Base-by-base conservation (phyloP, 169 alveolate species). In the Plasmodium cynomolgi region DNA sequence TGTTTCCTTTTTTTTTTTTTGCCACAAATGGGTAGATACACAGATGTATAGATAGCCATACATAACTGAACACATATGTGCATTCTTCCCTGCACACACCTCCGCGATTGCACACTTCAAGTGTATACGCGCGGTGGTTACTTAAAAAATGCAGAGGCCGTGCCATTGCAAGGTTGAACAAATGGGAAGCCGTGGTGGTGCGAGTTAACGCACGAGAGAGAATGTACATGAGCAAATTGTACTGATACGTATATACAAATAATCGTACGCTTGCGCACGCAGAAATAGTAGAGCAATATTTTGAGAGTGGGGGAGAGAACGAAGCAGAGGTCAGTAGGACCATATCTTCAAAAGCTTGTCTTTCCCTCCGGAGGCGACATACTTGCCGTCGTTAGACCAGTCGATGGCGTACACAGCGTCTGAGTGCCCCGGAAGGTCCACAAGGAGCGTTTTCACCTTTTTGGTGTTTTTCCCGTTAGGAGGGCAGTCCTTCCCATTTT, bases 401-500 rank as follows among this genome's bases (percentile, higher is more conserved):
- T 99, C 99, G 29, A 99, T 97, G 3, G 99, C 99, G 96, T 98
- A 99, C 17, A 99, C 99, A 91, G 99, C 99, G 94, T 99, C 99
- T 9, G 99, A 99, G 95, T 99, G 99, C 8, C 99, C 99, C 26
- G 99, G 99, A 23, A 99, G 97, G 93, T 99, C 99, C 84, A 96
- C 98, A 97, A 98, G 98, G 44, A 98, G 97, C 85, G 98, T 99
- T 82, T 98, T 96, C 17, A 80, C 77, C 34, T 54, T 80, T 62
- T 68, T 90, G 29, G 47, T 80, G 7, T 41, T 80, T 26, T 90
- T 50, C 15, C 83, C 75, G 15, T 58, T n/a, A 13, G 47, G 26
- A 31, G 72, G 37, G 20, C 72, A 39, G 8, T 77, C 11, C 9
- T 79, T 41, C 44, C 72, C 83, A 47, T 85, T 85, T 47, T 58